Evolutionary conservation across 1,284 basidiomycete species (phyloP).

Genomic region (Pascua sp.): DNA sequence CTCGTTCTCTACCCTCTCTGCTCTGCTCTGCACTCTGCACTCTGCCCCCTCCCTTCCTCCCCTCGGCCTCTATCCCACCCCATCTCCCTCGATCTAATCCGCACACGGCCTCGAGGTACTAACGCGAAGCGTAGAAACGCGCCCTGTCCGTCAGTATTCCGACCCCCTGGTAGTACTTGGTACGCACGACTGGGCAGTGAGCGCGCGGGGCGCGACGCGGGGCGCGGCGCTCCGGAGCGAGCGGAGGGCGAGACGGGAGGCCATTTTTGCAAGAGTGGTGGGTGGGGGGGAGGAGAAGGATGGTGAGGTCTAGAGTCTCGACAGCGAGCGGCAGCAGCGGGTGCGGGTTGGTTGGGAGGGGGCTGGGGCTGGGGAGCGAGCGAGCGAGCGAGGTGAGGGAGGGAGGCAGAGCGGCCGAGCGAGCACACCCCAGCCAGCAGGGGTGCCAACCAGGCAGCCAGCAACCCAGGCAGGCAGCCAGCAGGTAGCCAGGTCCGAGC

Average conservation of each 20-base stretch:
- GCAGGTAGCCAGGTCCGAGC: too few relatives aligned
- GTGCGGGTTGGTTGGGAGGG: not conserved
- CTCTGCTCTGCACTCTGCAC: not conserved
- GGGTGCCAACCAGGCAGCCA: too few relatives aligned
- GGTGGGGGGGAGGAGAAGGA: slow-evolving; percentile 12
- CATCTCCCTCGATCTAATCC: not conserved
- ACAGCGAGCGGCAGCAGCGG: not conserved
- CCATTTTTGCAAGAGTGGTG: slow-evolving; percentile 39
- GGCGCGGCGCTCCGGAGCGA: slow-evolving; percentile 44
- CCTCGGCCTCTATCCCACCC: not conserved
- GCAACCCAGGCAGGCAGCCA: too few relatives aligned
- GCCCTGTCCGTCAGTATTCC: slow-evolving; percentile 14
- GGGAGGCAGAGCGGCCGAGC: slow-evolving; percentile 5
- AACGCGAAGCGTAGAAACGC: slow-evolving; percentile 44
- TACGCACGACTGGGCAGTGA: slow-evolving; percentile 6
- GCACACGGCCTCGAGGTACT: slow-evolving; percentile 15
- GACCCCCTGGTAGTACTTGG: not conserved
- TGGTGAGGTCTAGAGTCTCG: not conserved
- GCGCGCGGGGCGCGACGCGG: slow-evolving; percentile 39
- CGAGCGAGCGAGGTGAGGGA: slow-evolving; percentile 5
- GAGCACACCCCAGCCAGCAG: not conserved
- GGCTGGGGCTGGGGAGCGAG: slow-evolving; percentile 5
- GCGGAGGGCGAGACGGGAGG: slow-evolving; percentile 49
- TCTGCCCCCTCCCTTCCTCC: not conserved
- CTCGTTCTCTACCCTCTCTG: not conserved